These are phyloP conservation scores for Quercus dentata DNA, from an alignment of 306 rosid species.

Conservation along the genomic window DNA sequence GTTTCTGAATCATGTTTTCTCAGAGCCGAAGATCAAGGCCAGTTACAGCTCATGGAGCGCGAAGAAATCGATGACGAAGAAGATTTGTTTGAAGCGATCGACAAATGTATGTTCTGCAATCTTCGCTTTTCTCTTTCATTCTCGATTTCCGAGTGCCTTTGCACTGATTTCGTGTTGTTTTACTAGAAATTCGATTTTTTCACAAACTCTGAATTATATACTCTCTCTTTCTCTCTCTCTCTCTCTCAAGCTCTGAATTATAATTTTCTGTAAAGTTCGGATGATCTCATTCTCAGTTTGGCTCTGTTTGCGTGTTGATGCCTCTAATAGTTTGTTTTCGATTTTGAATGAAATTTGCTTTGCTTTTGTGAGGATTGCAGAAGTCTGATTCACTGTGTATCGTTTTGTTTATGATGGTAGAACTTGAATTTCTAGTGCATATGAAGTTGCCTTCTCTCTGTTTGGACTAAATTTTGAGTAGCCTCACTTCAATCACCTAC, in stretches of 20 bases:
- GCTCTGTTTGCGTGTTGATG: not conserved
- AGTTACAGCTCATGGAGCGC: conserved; percentile 88
- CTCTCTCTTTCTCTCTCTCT: too few species aligned
- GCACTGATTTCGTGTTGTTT: not conserved
- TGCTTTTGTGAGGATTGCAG: not conserved
- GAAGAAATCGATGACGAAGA: conserved; percentile 84
- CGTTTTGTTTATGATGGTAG: not conserved
- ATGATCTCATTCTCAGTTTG: not conserved
- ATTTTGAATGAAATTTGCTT: not conserved
- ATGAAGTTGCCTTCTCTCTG: not conserved
- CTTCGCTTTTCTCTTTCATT: not conserved
- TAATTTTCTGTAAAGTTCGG: not conserved
- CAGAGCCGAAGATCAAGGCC: conserved; percentile 83
- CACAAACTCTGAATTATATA: not conserved
- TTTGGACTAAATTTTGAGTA: not conserved
- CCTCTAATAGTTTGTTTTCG: not conserved
- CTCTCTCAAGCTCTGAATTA: not conserved
- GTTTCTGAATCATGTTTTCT: conserved; percentile 3
- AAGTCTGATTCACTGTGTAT: not conserved
- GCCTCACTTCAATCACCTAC: not conserved
- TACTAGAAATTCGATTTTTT: not conserved
- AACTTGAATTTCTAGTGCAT: not conserved
- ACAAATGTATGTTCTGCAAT: conserved; percentile 55
- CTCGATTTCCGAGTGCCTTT: not conserved
- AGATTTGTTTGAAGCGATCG: conserved; percentile 91